Conservation (phyloP, 192 early-diverging fungal species). For the Backusella luteola region DNA sequence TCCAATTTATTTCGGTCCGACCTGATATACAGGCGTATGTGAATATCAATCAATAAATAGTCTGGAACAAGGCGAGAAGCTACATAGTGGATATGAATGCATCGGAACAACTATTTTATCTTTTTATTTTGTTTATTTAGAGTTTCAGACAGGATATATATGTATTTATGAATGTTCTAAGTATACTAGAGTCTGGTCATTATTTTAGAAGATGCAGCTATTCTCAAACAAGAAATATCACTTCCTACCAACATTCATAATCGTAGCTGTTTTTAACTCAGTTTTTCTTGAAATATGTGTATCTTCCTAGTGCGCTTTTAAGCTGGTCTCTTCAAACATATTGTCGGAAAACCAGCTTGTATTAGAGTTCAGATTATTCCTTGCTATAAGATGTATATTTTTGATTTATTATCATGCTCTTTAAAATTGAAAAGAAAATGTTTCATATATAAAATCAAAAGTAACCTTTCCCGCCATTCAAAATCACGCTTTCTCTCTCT, state of each 20-base stretch:
- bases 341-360: background rate
- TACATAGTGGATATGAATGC: background rate
- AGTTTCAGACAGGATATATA: background rate
- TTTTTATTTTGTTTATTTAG: background rate
- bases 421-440: background rate
- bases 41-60: background rate
- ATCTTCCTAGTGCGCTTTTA: background rate
- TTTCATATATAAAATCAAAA: background rate
- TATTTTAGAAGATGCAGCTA: background rate
- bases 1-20: too few species aligned
- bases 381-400: background rate
- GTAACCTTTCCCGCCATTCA: background rate
- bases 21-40: background rate
- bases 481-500: background rate
- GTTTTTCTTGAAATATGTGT: too few species aligned
- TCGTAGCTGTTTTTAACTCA: too few species aligned
- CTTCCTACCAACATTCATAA: background rate
- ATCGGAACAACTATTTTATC: background rate
- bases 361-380: background rate
- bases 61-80: background rate
- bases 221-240: background rate
- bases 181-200: background rate
- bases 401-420: background rate
- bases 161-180: background rate
- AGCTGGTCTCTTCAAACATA: background rate